Percentiles rank a stretch among this genome's conserved stretches.
Conservation (phyloP, 75 land plant genomes). For the Cupressus sempervirens region DNA sequence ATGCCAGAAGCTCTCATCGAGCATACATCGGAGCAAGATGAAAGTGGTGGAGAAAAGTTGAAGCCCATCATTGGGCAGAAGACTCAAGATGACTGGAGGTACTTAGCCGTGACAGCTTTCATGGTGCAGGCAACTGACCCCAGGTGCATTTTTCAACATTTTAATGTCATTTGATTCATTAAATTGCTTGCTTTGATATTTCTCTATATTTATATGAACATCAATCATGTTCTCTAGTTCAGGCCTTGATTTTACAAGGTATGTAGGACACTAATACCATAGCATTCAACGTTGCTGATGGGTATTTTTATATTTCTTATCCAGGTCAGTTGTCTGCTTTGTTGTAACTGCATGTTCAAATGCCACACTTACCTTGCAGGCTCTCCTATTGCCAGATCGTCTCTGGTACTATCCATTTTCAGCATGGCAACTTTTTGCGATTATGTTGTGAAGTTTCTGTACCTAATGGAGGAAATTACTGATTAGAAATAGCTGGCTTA, state of each 20-base stretch:
- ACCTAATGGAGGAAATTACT: not conserved
- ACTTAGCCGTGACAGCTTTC: constrained; percentile 86
- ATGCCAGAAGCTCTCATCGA: not conserved
- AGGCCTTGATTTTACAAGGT: not conserved
- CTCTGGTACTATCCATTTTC: constrained; percentile 46
- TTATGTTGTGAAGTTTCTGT: not conserved
- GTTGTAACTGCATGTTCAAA: constrained; percentile 85
- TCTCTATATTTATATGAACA: not conserved
- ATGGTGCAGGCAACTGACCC: constrained; percentile 39
- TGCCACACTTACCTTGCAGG: constrained; percentile 68
- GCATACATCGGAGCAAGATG: not conserved
- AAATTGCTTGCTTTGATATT: not conserved
- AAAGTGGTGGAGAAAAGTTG: not conserved
- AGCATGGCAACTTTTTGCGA: not conserved
- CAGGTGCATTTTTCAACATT: constrained; percentile 33
- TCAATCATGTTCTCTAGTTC: not conserved
- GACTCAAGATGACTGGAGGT: constrained; percentile 68
- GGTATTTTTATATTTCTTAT: not conserved
- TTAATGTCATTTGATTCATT: not conserved
- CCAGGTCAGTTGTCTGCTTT: constrained; percentile 71
- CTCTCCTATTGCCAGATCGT: constrained; percentile 60
- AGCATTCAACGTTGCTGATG: constrained; percentile 1
- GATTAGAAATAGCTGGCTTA: not conserved
- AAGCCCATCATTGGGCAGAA: constrained; percentile 9
- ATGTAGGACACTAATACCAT: not conserved